Percentiles rank a stretch among this genome's conserved stretches.
Conservation (phyloP, 2,329 filamentous ascomycete species). For the Penicillium sp. region DNA sequence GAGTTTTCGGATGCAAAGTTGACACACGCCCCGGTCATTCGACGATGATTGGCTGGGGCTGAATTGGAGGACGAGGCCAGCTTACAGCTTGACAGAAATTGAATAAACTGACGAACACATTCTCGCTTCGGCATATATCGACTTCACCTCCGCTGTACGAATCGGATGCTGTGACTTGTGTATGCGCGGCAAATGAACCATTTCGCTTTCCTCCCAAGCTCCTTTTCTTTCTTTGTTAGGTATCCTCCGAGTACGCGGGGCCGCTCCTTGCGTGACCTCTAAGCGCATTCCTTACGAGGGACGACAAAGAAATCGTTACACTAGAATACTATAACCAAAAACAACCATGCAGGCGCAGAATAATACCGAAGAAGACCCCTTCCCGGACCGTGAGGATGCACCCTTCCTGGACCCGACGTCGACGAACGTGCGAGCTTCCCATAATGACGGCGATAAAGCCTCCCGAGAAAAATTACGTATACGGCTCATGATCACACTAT, state of each 20-base stretch:
- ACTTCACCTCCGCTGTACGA: too few relatives aligned
- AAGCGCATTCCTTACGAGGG: too few relatives aligned
- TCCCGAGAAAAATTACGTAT: conserved; percentile 25
- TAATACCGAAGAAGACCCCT: conserved; percentile 16
- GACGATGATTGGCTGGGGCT: not conserved
- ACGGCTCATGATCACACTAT: conserved; percentile 38
- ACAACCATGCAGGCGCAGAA: conserved; percentile 2
- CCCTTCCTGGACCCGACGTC: conserved; percentile 26
- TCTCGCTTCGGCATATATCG: too few relatives aligned
- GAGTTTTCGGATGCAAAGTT: not conserved
- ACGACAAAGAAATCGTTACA: not conserved
- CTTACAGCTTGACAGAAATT: not conserved
- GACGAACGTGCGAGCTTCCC: conserved; percentile 10
- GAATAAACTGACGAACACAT: too few relatives aligned
- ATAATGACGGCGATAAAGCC: not conserved
- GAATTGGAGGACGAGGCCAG: not conserved
- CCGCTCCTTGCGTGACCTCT: not conserved
- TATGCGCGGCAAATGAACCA: not conserved
- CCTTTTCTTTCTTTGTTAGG: not conserved
- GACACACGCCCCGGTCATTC: not conserved
- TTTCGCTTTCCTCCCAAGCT: too few relatives aligned
- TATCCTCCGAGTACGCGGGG: not conserved
- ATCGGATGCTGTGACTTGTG: too few relatives aligned
- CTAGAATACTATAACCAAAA: not conserved
- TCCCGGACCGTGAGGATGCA: conserved; percentile 27